phyloP scores from a whole-genome alignment of 2,329 filamentous ascomycete species.

The Botrytis medusae region DNA sequence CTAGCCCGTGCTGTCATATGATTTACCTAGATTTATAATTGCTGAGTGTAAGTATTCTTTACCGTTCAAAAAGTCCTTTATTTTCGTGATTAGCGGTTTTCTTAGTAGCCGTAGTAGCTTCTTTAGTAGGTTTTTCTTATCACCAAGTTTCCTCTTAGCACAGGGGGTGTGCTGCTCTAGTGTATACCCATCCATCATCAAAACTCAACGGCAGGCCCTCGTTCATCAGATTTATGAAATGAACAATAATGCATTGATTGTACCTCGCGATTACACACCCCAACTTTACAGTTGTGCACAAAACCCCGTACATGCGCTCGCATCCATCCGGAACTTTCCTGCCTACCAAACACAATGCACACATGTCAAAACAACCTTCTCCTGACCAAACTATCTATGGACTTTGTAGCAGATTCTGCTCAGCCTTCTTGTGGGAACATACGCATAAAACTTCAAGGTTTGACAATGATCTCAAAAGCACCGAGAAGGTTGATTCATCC shows the following conservation, averaged over 20 bases:
- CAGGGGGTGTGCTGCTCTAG: not conserved
- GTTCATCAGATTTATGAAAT: conserved; percentile 17
- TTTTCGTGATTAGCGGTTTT: not conserved
- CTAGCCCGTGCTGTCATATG: not conserved
- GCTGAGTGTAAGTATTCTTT: not conserved
- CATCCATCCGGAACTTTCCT: not conserved
- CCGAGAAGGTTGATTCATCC: conserved; percentile 1
- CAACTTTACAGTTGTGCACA: not conserved
- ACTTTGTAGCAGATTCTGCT: conserved; percentile 14
- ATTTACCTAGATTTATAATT: not conserved
- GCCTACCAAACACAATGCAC: conserved; percentile 9
- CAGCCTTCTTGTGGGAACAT: conserved; percentile 1
- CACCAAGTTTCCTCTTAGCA: not conserved
- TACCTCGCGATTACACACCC: not conserved
- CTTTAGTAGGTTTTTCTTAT: not conserved
- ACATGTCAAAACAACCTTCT: conserved; percentile 15
- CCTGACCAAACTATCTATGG: conserved; percentile 8
- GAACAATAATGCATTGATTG: conserved; percentile 7
- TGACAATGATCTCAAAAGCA: conserved; percentile 15
- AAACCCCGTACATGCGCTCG: not conserved
- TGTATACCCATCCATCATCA: not conserved
- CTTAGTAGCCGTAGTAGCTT: not conserved
- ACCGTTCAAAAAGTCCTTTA: not conserved
- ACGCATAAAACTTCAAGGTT: conserved; percentile 9
- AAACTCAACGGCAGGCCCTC: conserved; percentile 16